Evolutionary conservation across 768 basidiomycete species (phyloP).

Genomic region (Hirschioporus abietinus): DNA sequence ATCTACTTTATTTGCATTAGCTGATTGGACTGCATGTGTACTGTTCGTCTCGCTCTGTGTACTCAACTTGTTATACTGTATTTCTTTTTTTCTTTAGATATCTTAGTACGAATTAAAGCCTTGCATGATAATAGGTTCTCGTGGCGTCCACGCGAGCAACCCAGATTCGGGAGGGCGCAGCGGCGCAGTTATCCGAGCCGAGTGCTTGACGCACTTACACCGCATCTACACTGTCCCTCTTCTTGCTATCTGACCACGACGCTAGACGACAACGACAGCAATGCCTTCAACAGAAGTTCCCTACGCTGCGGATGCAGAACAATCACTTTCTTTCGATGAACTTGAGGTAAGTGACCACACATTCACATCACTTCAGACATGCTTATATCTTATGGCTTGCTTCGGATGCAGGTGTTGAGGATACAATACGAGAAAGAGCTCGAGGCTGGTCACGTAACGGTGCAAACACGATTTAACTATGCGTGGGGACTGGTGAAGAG

Average conservation of each 20-base stretch:
- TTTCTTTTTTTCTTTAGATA: too few species aligned
- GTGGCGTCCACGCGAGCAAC: neutral
- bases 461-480: conserved; percentile 97
- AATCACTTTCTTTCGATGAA: conserved; percentile 85
- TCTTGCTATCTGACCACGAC: neutral
- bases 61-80: too few species aligned
- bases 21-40: too few species aligned
- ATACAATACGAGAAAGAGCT: conserved; percentile 88
- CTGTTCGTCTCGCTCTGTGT: too few species aligned
- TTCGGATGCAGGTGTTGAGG: conserved; percentile 60
- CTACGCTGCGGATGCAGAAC: conserved; percentile 92
- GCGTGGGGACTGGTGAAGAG: conserved; percentile 97
- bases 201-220: neutral
- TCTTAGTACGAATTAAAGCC: too few species aligned
- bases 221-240: neutral
- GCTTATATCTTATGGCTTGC: neutral
- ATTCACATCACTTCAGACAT: neutral
- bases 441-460: conserved; percentile 75
- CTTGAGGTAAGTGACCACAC: conserved; percentile 56
- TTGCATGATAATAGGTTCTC: neutral
- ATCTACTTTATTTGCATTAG: too few species aligned
- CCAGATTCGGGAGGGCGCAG: neutral
- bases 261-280: neutral
- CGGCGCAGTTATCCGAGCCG: neutral
- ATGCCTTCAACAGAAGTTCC: conserved; percentile 39